A percentile compares a stretch with the other conserved stretches of the same genome.
Conservation (phyloP, 768 basidiomycete species). For the Boletus reticulatus region DNA sequence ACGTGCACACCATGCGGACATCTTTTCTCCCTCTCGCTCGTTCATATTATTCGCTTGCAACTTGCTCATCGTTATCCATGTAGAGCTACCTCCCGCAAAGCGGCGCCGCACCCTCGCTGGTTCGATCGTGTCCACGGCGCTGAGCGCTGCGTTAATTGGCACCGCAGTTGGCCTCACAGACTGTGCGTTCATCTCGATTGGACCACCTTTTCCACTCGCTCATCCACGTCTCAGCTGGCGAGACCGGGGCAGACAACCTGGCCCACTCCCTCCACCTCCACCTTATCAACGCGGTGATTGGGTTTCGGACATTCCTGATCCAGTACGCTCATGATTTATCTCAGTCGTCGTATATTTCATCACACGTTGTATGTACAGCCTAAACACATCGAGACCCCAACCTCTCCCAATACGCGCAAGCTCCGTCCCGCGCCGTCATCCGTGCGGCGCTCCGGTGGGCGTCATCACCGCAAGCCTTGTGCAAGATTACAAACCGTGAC, state of each 20-base stretch:
- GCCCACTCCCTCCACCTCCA: constrained; percentile 51
- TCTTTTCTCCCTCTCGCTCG: constrained; percentile 8
- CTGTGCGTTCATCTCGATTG: constrained; percentile 50
- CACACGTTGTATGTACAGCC: constrained; percentile 12
- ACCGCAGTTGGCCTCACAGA: constrained; percentile 82
- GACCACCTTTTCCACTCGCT: background rate
- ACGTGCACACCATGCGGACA: constrained; percentile 8
- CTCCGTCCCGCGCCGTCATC: constrained; percentile 32
- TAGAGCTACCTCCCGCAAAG: constrained; percentile 78
- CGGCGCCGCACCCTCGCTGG: constrained; percentile 76
- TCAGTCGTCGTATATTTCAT: constrained; percentile 1
- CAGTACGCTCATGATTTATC: constrained; percentile 18
- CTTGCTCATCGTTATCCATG: constrained; percentile 47
- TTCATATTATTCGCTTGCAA: constrained; percentile 34
- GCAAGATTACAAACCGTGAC: constrained; percentile 19
- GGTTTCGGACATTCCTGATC: constrained; percentile 41
- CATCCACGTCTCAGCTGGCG: constrained; percentile 24
- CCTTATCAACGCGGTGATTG: constrained; percentile 65
- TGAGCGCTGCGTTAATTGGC: constrained; percentile 83
- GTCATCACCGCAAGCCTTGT: constrained; percentile 35
- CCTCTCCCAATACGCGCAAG: constrained; percentile 40
- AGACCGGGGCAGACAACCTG: constrained; percentile 62
- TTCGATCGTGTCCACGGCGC: constrained; percentile 82
- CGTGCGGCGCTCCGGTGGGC: constrained; percentile 34
- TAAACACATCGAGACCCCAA: constrained; percentile 34